Conservation (phyloP, 2,329 filamentous ascomycete genomes). For the Simplicillium aogashimaense region DNA sequence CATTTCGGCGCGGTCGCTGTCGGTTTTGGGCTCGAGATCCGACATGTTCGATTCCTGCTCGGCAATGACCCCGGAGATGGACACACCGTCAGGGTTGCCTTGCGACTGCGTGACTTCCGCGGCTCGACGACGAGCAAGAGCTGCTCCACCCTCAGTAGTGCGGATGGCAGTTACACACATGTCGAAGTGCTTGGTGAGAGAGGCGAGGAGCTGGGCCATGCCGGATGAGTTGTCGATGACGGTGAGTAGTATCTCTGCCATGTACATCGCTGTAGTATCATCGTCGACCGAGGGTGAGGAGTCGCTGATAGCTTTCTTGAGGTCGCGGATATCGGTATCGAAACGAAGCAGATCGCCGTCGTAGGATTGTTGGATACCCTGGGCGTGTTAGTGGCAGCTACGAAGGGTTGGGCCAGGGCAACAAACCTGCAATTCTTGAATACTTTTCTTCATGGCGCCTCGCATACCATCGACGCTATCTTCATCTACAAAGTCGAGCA, state of each 20-base stretch:
- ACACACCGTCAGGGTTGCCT: constrained; percentile 34
- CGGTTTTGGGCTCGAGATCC: constrained; percentile 58
- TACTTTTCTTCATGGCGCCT: constrained; percentile 57
- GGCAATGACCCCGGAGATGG: constrained; percentile 57
- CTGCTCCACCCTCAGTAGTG: constrained; percentile 74
- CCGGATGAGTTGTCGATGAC: constrained; percentile 68
- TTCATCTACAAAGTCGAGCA: constrained; percentile 72
- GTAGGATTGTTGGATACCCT: constrained; percentile 61
- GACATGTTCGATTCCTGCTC: constrained; percentile 41
- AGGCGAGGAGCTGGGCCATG: constrained; percentile 73
- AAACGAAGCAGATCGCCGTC: constrained; percentile 67
- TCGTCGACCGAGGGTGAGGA: constrained; percentile 22
- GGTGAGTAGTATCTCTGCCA: constrained; percentile 45
- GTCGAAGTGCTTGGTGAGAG: constrained; percentile 81
- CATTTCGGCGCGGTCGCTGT: constrained; percentile 74
- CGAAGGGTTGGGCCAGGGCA: not conserved
- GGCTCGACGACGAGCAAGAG: constrained; percentile 56
- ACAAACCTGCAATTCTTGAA: constrained; percentile 57
- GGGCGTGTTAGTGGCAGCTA: constrained; percentile 4
- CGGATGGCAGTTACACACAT: constrained; percentile 85
- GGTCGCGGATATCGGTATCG: constrained; percentile 59
- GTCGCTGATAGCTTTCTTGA: constrained; percentile 47
- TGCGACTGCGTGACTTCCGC: constrained; percentile 50
- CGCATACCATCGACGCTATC: constrained; percentile 56
- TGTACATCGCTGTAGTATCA: constrained; percentile 17